Conservation (phyloP, 2,329 filamentous ascomycete species). For the Daldinia eschscholtzii region DNA sequence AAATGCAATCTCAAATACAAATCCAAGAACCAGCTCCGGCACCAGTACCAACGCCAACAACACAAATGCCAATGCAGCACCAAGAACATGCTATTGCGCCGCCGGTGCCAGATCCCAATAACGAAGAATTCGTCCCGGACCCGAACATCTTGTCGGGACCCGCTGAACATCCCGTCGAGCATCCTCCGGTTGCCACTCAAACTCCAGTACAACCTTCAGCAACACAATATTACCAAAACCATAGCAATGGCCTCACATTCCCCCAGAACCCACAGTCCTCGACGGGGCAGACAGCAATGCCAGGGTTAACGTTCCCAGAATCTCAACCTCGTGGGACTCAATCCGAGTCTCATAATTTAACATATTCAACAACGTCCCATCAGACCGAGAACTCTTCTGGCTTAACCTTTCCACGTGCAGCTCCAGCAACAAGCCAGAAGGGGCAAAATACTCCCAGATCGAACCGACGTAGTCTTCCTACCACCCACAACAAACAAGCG, state of each 20-base stretch:
- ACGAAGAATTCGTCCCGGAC: slow-evolving; percentile 53
- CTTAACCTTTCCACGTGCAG: slow-evolving; percentile 30
- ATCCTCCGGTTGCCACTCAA: slow-evolving; percentile 36
- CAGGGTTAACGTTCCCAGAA: slow-evolving; percentile 41
- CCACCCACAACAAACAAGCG: slow-evolving; percentile 43
- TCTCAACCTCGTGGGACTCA: slow-evolving; percentile 36
- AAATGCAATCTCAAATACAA: slow-evolving; percentile 17
- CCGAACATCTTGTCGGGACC: slow-evolving; percentile 51
- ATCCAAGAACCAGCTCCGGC: neutral
- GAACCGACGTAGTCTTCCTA: slow-evolving; percentile 45
- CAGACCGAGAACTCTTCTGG: slow-evolving; percentile 24
- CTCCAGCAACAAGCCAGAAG: slow-evolving; percentile 31
- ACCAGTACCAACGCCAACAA: neutral
- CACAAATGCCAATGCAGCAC: slow-evolving; percentile 12
- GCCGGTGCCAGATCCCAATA: slow-evolving; percentile 46
- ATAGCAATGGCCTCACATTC: slow-evolving; percentile 38
- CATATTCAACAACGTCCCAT: slow-evolving; percentile 37
- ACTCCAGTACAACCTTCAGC: slow-evolving; percentile 31
- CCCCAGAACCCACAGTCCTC: slow-evolving; percentile 30
- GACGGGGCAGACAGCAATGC: slow-evolving; percentile 20
- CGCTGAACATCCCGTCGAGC: slow-evolving; percentile 47
- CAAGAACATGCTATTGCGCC: slow-evolving; percentile 15
- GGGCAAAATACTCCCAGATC: slow-evolving; percentile 31
- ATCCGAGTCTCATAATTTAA: slow-evolving; percentile 32
- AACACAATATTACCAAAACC: slow-evolving; percentile 41